These are phyloP conservation scores for Carallia pectinifolia DNA, from an alignment of 345 rosid species.

Conservation along the genomic window DNA sequence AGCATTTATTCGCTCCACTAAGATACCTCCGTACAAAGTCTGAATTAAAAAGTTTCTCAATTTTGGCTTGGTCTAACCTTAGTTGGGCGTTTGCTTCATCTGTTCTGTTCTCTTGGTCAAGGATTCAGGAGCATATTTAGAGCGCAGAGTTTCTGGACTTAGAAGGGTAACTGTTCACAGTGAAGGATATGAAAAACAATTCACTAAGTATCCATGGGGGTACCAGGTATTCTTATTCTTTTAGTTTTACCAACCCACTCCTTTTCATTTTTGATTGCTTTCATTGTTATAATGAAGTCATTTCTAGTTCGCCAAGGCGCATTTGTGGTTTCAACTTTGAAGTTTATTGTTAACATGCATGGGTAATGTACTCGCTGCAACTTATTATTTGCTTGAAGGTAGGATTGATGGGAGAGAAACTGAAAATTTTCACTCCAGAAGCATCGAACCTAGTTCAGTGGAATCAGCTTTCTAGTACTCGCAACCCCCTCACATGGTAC, in stretches of 20 bases:
- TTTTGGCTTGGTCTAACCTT: too few species aligned
- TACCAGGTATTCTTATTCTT: constrained; percentile 48
- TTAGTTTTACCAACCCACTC: not conserved
- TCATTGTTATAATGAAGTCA: too few species aligned
- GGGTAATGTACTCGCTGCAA: not conserved
- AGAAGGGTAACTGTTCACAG: constrained; percentile 40
- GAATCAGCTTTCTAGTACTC: constrained; percentile 38
- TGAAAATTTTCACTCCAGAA: constrained; percentile 39
- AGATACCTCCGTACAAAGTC: too few species aligned
- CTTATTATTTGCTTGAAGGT: constrained; percentile 37
- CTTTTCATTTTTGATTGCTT: too few species aligned
- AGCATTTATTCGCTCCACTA: too few species aligned
- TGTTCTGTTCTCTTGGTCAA: constrained; percentile 15
- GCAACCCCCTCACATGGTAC: constrained; percentile 67
- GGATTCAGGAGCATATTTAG: constrained; percentile 75
- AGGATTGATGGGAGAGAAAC: constrained; percentile 64
- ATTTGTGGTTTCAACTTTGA: too few species aligned
- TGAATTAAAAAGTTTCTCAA: too few species aligned
- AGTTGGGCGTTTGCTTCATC: not conserved
- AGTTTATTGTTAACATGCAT: not conserved
- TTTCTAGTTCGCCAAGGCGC: too few species aligned
- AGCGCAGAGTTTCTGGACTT: constrained; percentile 53
- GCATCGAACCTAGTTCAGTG: constrained; percentile 52
- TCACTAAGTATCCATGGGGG: constrained; percentile 58
- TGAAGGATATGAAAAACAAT: constrained; percentile 22